Base-by-base conservation (phyloP, 2,329 filamentous ascomycete species). In the Pseudopithomyces maydicus region DNA sequence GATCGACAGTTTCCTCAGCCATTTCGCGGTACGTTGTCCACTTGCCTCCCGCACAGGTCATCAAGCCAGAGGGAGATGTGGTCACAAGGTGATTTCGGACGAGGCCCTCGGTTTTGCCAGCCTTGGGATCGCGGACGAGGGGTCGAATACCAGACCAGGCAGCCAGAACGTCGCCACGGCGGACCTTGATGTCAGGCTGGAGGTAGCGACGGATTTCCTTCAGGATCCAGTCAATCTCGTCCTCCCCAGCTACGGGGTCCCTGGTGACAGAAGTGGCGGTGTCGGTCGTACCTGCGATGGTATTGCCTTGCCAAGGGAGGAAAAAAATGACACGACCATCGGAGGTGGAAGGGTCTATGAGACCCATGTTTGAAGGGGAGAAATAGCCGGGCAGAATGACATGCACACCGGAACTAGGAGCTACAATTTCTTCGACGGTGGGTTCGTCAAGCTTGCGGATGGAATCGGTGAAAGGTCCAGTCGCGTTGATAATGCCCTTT, bases 11-110 rank as follows among this genome's bases (percentile, higher is more conserved):
- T 73, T 96, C 91, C 77, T 96, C 91, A 20, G 91, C 90, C 92
- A 96, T 96, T 76, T 96, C 90, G 55, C 92, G 88, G 78, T 96
- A 96, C 1, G 92, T 96, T 2, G 92, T 96, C 92, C 92, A 96
- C 78, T 96, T 96, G 46, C 92, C 92, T 65, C 92, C 92, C 26
- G 91, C 91, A 70, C 91, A 93, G 33, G 92, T 96, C 63, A 96
- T 79, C 19, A 96, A 83, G 11, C 92, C 92, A 6, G 90, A 91
- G 1, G 84, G 77, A n/a, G 91, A 94, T 48, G 91, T 83, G 58
- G 91, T 89, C 65, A 96, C 85, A 42, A 96, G 82, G 74, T 96
- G 92, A 75, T 93, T 96, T 55, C 92, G 90, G 50, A 96, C 92
- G 17, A 96, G 85, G 23, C 91, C 92, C 77, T 96, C 88, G 0